Conservation (phyloP, 306 rosid species). For the Hippophae rhamnoides region DNA sequence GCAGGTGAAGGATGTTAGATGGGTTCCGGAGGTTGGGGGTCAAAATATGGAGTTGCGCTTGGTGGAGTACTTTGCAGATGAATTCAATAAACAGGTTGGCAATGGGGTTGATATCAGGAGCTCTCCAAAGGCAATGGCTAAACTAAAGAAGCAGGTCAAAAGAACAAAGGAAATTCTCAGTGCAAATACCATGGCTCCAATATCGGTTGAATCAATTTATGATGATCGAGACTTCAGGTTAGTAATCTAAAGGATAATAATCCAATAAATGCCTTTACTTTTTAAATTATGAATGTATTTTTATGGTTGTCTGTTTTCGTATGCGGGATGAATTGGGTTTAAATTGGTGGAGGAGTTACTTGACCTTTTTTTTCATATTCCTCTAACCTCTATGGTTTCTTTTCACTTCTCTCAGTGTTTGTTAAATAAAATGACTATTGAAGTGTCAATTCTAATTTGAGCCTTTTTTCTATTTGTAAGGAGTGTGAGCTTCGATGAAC, state of each 20-base stretch:
- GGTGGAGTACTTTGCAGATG: constrained; percentile 83
- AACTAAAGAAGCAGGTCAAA: constrained; percentile 93
- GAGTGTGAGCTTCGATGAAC: not conserved
- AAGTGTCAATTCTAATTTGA: not conserved
- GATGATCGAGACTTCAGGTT: constrained; percentile 87
- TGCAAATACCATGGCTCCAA: constrained; percentile 88
- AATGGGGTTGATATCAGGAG: constrained; percentile 76
- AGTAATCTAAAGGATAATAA: not conserved
- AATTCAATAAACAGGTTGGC: constrained; percentile 85
- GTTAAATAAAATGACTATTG: too few species aligned
- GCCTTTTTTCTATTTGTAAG: not conserved
- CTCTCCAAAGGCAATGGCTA: constrained; percentile 91
- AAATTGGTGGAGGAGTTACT: too few species aligned
- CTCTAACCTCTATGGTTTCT: too few species aligned
- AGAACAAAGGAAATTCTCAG: constrained; percentile 95
- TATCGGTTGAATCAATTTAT: constrained; percentile 88
- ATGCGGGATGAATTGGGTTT: too few species aligned
- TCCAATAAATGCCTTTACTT: too few species aligned
- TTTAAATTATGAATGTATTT: too few species aligned
- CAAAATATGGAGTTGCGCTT: constrained; percentile 74
- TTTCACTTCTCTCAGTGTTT: too few species aligned
- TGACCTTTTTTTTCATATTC: too few species aligned
- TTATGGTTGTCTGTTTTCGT: too few species aligned
- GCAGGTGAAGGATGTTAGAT: constrained; percentile 95
- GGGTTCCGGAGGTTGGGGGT: constrained; percentile 92